Base-by-base conservation (phyloP, 306 rosid genomes). In the Geum urbanum region DNA sequence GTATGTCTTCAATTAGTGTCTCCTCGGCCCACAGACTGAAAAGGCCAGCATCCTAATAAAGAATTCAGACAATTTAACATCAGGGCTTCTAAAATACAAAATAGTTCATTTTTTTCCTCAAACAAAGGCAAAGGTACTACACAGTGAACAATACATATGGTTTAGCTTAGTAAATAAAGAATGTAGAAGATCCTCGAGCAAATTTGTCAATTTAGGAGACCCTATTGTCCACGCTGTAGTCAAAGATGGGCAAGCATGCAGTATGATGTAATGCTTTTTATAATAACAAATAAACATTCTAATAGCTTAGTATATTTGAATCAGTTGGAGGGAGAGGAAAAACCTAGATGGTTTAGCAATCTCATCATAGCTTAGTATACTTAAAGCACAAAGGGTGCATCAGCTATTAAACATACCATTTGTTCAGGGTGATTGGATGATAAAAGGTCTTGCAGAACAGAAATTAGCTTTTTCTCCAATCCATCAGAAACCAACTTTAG, bases 11-110 rank as follows among this genome's bases (percentile, higher is more conserved):
- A n/a, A 82, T 80, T 78, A 92, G 83, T 68, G 84, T 90, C 86
- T 90, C 98, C 88, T 92, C 98, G 44, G 98, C 96, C 98, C 97
- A 92, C 72, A 92, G 82, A 66, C 91, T 85, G 72, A 82, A 92
- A 66, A 90, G 86, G 80, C 87, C 97, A 84, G 88, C 83, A 79
- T 92, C 97, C 98, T 92, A 80, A 32, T 76, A 88, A 69, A 72
- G 70, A 64, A 72, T 72, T 61, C 62, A 64, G 77, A 85, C 54
- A 67, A 35, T 65, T 19, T 50, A 35, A 52, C 44, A 78, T 70
- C 48, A 74, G 44, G 51, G 63, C 14, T 27, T 27, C 22, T 46
- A 58, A 24, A 24, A 24, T 24, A 19, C 8, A 69, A 39, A 19
- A 69, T 40, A 4, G 40, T 52, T 69, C 39, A 53, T 39, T 8